Conservation (phyloP, 768 basidiomycete genomes). For the Agaricus subrufescens region DNA sequence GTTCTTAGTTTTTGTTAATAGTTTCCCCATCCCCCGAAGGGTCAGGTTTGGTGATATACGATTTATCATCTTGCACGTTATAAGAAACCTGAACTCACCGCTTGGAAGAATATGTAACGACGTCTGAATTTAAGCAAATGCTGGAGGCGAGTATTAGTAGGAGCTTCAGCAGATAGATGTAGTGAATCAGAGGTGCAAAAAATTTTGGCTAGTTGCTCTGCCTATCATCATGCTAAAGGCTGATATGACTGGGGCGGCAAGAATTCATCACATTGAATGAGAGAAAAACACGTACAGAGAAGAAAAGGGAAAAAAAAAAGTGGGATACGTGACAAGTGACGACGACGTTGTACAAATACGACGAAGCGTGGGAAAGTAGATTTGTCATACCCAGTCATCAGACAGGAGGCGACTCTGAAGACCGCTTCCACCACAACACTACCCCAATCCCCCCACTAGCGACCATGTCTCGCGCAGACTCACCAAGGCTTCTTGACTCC, state of each 20-base stretch:
- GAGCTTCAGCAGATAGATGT: slow-evolving; percentile 9
- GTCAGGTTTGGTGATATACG: slow-evolving; percentile 42
- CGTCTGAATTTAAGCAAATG: background rate
- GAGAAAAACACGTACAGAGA: slow-evolving; percentile 6
- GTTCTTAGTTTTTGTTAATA: slow-evolving; percentile 51
- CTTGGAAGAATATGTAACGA: slow-evolving; percentile 2
- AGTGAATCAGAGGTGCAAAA: slow-evolving; percentile 55
- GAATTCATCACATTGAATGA: slow-evolving; percentile 47
- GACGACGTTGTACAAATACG: background rate
- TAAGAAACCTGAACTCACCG: slow-evolving; percentile 15
- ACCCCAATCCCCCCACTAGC: slow-evolving; percentile 2
- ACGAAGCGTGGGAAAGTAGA: slow-evolving; percentile 28
- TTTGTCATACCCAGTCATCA: slow-evolving; percentile 22
- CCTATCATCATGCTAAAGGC: slow-evolving; percentile 53
- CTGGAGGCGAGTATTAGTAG: background rate
- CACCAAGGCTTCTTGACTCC: slow-evolving; percentile 79
- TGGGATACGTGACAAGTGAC: background rate
- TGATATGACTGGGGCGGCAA: slow-evolving; percentile 74
- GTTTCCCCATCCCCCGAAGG: slow-evolving; percentile 41
- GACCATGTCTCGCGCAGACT: slow-evolving; percentile 50
- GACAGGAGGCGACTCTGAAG: slow-evolving; percentile 18
- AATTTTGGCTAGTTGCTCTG: slow-evolving; percentile 65
- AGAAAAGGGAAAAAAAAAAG: slow-evolving; percentile 16
- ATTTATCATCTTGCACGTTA: slow-evolving; percentile 32
- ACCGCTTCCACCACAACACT: slow-evolving; percentile 13